phyloP scores from a whole-genome alignment of 768 basidiomycete species.

The Gloeophyllum trabeum region DNA sequence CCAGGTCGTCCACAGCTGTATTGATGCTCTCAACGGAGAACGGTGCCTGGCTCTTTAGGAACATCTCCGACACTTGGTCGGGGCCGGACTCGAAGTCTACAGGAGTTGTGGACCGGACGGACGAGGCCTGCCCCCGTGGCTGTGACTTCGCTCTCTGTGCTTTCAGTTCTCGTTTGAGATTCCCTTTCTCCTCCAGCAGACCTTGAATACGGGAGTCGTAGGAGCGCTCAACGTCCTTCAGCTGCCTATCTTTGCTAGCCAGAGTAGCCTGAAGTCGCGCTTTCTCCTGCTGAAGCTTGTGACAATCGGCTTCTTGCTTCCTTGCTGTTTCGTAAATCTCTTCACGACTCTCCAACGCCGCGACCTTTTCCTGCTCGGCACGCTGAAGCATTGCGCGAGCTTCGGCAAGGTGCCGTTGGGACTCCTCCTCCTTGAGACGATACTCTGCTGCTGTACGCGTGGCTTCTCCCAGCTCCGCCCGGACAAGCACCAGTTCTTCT shows the following conservation, averaged over 20 bases:
- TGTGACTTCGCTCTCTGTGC: not conserved
- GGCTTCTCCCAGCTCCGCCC: too few relatives aligned
- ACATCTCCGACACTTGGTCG: conserved; percentile 8
- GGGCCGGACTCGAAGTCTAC: conserved; percentile 2
- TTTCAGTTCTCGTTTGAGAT: not conserved
- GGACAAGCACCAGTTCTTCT: too few relatives aligned
- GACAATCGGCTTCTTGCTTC: too few relatives aligned
- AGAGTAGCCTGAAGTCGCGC: not conserved
- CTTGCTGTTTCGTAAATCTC: too few relatives aligned
- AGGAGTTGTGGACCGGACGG: conserved; percentile 9
- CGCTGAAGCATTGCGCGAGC: too few relatives aligned
- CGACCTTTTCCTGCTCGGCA: too few relatives aligned
- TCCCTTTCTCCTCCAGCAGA: not conserved
- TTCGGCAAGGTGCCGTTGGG: too few relatives aligned
- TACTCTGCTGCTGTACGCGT: too few relatives aligned
- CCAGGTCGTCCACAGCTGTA: conserved; percentile 6
- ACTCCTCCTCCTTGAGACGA: too few relatives aligned
- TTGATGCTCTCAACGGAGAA: conserved; percentile 8
- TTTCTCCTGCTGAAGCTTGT: not conserved
- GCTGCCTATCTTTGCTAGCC: not conserved
- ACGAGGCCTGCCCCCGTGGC: not conserved
- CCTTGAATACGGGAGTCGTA: too few relatives aligned
- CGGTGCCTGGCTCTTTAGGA: conserved; percentile 1
- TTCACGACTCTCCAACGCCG: too few relatives aligned
- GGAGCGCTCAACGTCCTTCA: not conserved